Evolutionary conservation across 2,329 filamentous ascomycete species (phyloP).

Genomic region (Ceratocystis lukuohia): DNA sequence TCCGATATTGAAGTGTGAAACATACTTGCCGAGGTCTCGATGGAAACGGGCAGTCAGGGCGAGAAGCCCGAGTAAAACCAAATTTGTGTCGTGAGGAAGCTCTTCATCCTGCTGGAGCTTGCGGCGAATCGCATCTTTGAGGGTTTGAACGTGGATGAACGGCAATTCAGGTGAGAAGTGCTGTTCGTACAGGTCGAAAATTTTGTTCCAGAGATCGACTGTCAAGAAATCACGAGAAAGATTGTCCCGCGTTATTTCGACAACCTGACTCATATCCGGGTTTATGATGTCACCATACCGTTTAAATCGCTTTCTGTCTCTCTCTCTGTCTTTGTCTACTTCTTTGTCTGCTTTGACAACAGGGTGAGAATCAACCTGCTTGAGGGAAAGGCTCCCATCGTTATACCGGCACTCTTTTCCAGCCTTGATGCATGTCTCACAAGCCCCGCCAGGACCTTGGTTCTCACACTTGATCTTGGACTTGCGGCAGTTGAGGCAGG

Average conservation of each 20-base stretch:
- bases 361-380: background rate
- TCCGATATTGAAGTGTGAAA: slow-evolving; percentile 28
- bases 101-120: slow-evolving; percentile 24
- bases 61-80: slow-evolving; percentile 53
- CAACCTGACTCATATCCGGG: slow-evolving; percentile 28
- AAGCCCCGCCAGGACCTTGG: slow-evolving; percentile 55
- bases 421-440: slow-evolving; percentile 59
- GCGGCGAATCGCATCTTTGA: slow-evolving; percentile 29
- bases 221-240: slow-evolving; percentile 50
- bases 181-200: slow-evolving; percentile 56
- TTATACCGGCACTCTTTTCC: slow-evolving; percentile 64
- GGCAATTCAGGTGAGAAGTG: slow-evolving; percentile 61
- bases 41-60: slow-evolving; percentile 59
- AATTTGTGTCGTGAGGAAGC: slow-evolving; percentile 35
- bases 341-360: slow-evolving; percentile 31
- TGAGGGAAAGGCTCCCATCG: slow-evolving; percentile 24
- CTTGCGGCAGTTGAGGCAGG: slow-evolving; percentile 59
- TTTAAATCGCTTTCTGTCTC: slow-evolving; percentile 38
- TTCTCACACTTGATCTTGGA: slow-evolving; percentile 86
- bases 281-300: slow-evolving; percentile 33
- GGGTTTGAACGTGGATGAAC: slow-evolving; percentile 54
- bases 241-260: slow-evolving; percentile 40
- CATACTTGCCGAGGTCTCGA: slow-evolving; percentile 42
- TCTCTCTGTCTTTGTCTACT: slow-evolving; percentile 32
- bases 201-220: slow-evolving; percentile 50